A percentile compares a stretch with the other conserved stretches of the same genome.
Conservation (phyloP, 441 rosid species). For the Manihot esculenta region DNA sequence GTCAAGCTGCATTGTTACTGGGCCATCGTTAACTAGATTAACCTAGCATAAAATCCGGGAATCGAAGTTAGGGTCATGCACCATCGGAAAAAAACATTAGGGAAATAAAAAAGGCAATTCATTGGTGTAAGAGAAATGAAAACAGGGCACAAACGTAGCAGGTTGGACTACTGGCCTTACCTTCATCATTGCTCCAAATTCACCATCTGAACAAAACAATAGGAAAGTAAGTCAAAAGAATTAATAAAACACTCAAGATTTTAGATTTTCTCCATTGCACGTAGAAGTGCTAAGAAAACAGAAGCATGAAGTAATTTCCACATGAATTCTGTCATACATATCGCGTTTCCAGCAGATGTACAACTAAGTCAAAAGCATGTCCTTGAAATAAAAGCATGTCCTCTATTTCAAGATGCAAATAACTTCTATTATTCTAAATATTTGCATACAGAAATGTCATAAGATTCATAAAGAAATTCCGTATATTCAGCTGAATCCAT, state of each 20-base stretch:
- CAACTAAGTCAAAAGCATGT: neutral
- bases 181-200: slow-evolving; percentile 85
- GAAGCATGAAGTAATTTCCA: neutral
- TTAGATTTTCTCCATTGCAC: no score
- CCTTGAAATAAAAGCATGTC: no score
- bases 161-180: slow-evolving; percentile 24
- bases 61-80: slow-evolving; percentile 6
- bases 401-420: neutral
- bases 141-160: neutral
- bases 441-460: no score
- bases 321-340: no score
- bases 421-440: neutral
- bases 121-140: neutral
- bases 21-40: slow-evolving; percentile 83
- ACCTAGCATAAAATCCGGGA: slow-evolving; percentile 42
- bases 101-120: neutral
- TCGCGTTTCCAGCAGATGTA: neutral
- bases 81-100: no score
- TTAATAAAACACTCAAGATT: neutral
- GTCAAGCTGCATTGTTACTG: slow-evolving; percentile 89
- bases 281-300: neutral
- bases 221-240: neutral
- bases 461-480: neutral
- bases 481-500: neutral
- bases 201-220: slow-evolving; percentile 44